phyloP scores from a whole-genome alignment of 75 land plant genomes.

The Pseudotsuga menziesii region DNA sequence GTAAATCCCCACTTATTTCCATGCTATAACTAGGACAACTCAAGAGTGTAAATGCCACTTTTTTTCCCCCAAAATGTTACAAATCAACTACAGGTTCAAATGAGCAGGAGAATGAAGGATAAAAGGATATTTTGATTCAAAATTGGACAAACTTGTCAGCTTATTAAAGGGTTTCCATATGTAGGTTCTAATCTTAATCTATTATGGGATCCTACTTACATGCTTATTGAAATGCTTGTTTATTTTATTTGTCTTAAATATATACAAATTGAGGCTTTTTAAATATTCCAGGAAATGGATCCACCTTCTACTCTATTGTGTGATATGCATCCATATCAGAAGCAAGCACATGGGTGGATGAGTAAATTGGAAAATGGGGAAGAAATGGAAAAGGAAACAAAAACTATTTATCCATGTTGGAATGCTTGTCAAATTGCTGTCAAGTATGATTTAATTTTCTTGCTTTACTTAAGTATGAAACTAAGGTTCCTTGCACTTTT shows the following conservation, averaged over 20 bases:
- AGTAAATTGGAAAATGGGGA: constrained; percentile 55
- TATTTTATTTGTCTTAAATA: not conserved
- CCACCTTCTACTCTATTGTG: constrained; percentile 64
- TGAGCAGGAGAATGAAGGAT: constrained; percentile 31
- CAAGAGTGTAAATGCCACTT: constrained; percentile 17
- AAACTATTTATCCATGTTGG: constrained; percentile 92
- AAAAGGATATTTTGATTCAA: constrained; percentile 53
- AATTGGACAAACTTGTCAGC: constrained; percentile 79
- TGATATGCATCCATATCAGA: constrained; percentile 87
- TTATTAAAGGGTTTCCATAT: constrained; percentile 52
- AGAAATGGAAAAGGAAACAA: constrained; percentile 52
- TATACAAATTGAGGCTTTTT: not conserved
- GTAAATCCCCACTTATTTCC: too few relatives aligned
- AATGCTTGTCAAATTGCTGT: constrained; percentile 73
- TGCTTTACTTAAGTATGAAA: not conserved
- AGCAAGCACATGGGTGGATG: constrained; percentile 96
- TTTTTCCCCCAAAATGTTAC: constrained; percentile 31
- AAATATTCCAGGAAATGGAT: constrained; percentile 68
- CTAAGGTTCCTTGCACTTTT: not conserved
- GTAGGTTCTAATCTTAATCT: constrained; percentile 36
- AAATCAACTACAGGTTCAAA: constrained; percentile 33
- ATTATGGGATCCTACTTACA: not conserved
- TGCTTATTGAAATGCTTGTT: too few relatives aligned
- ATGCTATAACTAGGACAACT: constrained; percentile 24
- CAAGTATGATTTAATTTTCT: constrained; percentile 32